Conservation (phyloP, 495 filamentous ascomycete genomes). For the Aspergillus steynii region DNA sequence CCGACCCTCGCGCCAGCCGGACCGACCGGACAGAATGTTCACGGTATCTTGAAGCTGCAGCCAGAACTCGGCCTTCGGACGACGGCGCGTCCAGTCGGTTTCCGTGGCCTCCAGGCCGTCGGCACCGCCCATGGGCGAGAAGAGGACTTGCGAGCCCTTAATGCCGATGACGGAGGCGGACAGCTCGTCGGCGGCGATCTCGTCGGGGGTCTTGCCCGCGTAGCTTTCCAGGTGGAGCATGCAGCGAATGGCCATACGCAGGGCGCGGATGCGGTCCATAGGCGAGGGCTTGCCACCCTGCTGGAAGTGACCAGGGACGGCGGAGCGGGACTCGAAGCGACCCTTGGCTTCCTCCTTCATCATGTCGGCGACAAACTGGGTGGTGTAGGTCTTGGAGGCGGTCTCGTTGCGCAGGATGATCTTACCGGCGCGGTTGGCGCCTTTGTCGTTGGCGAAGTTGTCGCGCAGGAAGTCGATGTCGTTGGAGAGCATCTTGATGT, state of each 20-base stretch:
- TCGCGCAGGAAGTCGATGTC: slow-evolving; percentile 91
- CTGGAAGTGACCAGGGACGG: slow-evolving; percentile 94
- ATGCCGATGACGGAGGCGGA: slow-evolving; percentile 86
- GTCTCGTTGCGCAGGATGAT: slow-evolving; percentile 94
- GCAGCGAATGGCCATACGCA: slow-evolving; percentile 87
- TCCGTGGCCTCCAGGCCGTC: slow-evolving; percentile 73
- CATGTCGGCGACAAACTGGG: slow-evolving; percentile 91
- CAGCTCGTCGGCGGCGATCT: slow-evolving; percentile 67
- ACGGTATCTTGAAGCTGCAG: slow-evolving; percentile 75
- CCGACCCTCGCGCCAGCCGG: slow-evolving; percentile 20
- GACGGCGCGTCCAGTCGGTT: slow-evolving; percentile 89
- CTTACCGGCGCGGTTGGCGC: slow-evolving; percentile 88
- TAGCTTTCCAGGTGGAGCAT: slow-evolving; percentile 85
- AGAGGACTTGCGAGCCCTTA: slow-evolving; percentile 83
- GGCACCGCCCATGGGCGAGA: slow-evolving; percentile 68
- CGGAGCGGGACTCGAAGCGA: slow-evolving; percentile 89
- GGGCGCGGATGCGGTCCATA: slow-evolving; percentile 93
- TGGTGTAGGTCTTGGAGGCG: slow-evolving; percentile 85
- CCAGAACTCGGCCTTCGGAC: slow-evolving; percentile 89
- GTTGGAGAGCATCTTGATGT: slow-evolving; percentile 84
- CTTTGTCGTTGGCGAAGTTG: slow-evolving; percentile 81
- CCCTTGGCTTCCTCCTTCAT: slow-evolving; percentile 91
- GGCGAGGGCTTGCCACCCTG: slow-evolving; percentile 91
- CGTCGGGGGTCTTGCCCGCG: slow-evolving; percentile 62
- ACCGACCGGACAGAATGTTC: slow-evolving; percentile 78